Evolutionary conservation across 306 rosid genomes (phyloP), one percentile per base, ranked within the genome.

Genomic region (Dalbergia cochinchinensis): DNA sequence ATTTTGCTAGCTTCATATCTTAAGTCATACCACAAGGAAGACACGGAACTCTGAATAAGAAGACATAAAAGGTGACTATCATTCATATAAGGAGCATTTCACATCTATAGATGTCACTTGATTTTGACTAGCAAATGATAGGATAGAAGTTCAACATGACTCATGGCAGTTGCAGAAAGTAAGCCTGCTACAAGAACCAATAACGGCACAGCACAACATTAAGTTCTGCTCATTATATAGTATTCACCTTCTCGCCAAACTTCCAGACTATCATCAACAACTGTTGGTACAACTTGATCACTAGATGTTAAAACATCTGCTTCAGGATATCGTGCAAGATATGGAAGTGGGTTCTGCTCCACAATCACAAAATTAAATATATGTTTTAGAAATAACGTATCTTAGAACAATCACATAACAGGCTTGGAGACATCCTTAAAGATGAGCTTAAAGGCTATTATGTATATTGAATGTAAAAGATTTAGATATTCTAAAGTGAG

Each of bases 221-320:
- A 19, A 39, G 65, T 65, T 45, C 34, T 47, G 70, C 33, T 79
- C 71, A 75, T 66, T 42, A 35, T 41, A 51, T 63, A 85, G 81
- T 78, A 63, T 82, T 87, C 65, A 92, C 99, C 99, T 91, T 86
- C 91, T 67, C 87, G 86, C 97, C 98, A 90, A 66, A 61, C 76
- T 78, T 93, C 99, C 78, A 95, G 84, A 44, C 94, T 89, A 83
- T 95, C 99, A 89, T 95, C 99, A 34, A 87, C 86, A 63, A 93
- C 92, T 11, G 99, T 95, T 39, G 98, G 99, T 68, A 86, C 39
- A 83, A 95, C 96, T 89, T 90, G 98, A 88, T 95, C 99, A 70
- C 92, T 93, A 13, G 99, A 95, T 80, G 98, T 93, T 85, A 95
- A 88, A 87, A 93, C 94, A 86, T 95, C 99, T 65, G 99, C 98